Evolutionary conservation across 441 rosid species (phyloP).

Genomic region (Gossypium davidsonii): DNA sequence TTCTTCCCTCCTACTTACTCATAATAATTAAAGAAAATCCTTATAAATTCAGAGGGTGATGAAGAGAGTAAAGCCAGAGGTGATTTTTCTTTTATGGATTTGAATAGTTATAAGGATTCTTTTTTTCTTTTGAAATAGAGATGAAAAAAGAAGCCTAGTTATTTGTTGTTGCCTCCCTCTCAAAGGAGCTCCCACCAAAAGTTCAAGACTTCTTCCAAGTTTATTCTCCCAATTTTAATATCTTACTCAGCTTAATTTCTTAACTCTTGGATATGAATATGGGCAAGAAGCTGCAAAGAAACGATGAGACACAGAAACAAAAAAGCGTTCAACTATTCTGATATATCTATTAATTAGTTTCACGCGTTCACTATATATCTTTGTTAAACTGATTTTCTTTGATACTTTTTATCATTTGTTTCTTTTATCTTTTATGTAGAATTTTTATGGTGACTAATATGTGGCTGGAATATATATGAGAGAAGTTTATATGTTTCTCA

Average conservation of each 20-base stretch:
- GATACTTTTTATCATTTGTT: not conserved
- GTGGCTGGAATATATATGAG: not conserved
- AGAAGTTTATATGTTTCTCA: not conserved
- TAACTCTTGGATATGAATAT: not conserved
- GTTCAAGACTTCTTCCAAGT: not conserved
- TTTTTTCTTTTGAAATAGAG: not conserved
- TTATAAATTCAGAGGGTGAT: not conserved
- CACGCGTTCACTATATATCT: not conserved
- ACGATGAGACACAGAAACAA: not conserved
- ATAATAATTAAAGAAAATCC: not conserved
- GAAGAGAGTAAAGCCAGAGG: not conserved
- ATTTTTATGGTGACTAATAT: not conserved
- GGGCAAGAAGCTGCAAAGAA: not conserved
- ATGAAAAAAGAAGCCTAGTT: not conserved
- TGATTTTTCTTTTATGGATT: not conserved
- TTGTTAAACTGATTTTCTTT: not conserved
- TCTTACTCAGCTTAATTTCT: not conserved
- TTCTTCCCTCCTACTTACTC: not conserved
- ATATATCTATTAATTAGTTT: not conserved
- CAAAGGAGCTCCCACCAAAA: constrained; percentile 7
- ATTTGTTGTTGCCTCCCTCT: not conserved
- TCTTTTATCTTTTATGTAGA: not conserved
- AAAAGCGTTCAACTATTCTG: not conserved
- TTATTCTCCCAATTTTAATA: not conserved
- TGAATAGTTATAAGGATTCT: not conserved